Evolutionary conservation across 345 rosid genomes (phyloP).

Genomic region (Heritiera littoralis): DNA sequence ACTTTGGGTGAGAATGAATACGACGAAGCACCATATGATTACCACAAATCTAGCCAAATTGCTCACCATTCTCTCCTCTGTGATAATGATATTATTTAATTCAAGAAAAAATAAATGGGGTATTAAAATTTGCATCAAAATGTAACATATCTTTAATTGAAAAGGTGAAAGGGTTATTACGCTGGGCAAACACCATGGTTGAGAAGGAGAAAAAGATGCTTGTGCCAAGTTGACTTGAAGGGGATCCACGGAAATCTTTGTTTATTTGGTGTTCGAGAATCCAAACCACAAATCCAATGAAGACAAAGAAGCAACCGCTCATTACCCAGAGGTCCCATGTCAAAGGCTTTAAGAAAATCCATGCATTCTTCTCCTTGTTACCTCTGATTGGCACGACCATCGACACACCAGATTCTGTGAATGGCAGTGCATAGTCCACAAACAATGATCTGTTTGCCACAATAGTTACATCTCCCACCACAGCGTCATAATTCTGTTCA

Average conservation of each 20-base stretch:
- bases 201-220: constrained; percentile 24
- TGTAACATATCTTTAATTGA: neutral
- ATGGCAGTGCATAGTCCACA: constrained; percentile 33
- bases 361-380: neutral
- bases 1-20: constrained; percentile 29
- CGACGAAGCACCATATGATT: constrained; percentile 32
- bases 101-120: neutral
- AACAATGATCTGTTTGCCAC: constrained; percentile 18
- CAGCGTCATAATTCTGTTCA: constrained; percentile 25
- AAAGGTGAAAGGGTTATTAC: neutral
- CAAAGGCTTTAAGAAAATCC: constrained; percentile 30
- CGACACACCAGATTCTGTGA: constrained; percentile 27
- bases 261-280: constrained; percentile 16
- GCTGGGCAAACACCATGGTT: constrained; percentile 22
- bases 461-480: constrained; percentile 32
- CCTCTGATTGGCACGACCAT: constrained; percentile 23
- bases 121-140: no score
- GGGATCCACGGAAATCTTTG: constrained; percentile 8
- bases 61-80: constrained; percentile 27
- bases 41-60: constrained; percentile 28
- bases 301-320: constrained; percentile 17
- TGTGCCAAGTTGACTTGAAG: constrained; percentile 13
- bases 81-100: neutral
- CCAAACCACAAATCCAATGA: constrained; percentile 22
- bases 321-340: constrained; percentile 29